phyloP scores from a whole-genome alignment of 192 early-diverging fungal genomes.

The Coemansia sp. region DNA sequence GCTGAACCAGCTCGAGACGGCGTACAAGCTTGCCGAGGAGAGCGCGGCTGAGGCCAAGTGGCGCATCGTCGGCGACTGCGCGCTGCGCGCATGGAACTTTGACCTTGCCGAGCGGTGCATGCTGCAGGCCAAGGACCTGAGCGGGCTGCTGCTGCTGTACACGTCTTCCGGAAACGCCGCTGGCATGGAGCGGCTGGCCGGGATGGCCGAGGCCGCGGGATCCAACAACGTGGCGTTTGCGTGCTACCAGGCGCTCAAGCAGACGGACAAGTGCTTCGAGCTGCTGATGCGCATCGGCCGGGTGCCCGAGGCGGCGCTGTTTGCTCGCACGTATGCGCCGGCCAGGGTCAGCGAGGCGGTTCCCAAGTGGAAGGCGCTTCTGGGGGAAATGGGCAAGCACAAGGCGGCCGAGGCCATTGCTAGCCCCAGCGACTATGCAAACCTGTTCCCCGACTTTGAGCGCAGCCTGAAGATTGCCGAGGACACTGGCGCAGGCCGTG shows the following conservation, averaged over 20 bases:
- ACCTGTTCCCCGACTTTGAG: constrained; percentile 82
- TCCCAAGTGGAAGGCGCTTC: constrained; percentile 74
- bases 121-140: constrained; percentile 81
- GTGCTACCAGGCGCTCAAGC: constrained; percentile 71
- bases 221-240: constrained; percentile 92
- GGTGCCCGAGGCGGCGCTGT: constrained; percentile 90
- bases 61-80: constrained; percentile 88
- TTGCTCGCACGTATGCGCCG: constrained; percentile 88
- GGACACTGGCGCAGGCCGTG: not conserved
- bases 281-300: constrained; percentile 85
- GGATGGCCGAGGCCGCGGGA: constrained; percentile 59
- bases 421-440: constrained; percentile 73
- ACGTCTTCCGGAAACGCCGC: constrained; percentile 79
- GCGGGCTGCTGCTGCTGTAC: constrained; percentile 87
- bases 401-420: constrained; percentile 89
- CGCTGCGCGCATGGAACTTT: constrained; percentile 88
- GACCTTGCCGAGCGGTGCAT: constrained; percentile 88
- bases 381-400: constrained; percentile 64
- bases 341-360: constrained; percentile 65
- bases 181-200: constrained; percentile 74
- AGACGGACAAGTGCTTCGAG: constrained; percentile 78
- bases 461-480: constrained; percentile 19
- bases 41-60: constrained; percentile 87
- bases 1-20: constrained; percentile 77
- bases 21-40: constrained; percentile 81